Base-by-base conservation (phyloP, 2,329 filamentous ascomycete genomes). In the Sclerotinia subarctica region DNA sequence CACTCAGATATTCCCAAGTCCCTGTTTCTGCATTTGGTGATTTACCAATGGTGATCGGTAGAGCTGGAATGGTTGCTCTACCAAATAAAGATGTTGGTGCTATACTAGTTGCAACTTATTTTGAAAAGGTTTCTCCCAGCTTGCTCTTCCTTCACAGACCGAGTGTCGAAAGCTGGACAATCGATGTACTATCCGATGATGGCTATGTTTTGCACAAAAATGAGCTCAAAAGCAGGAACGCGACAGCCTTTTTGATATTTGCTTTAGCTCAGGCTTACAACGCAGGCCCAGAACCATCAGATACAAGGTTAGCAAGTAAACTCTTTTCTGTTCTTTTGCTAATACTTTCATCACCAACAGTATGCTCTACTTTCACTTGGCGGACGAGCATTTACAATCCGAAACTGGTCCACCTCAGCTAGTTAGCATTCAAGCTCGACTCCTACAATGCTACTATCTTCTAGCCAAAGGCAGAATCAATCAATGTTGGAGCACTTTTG, bases 91-190 rank as follows among this genome's bases (percentile, higher is more conserved):
- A 35, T 13, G 54, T 69, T 19, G 71, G 69, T 15, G 29, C 69
- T 21, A 59, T 26, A 10, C 15, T 76, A 78, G 10, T 88, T 5
- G 78, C 80, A 4, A 78, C 85, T 8, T 88, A 88, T 66, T 88
- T 88, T 70, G 85, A 88, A 53, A 84, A 85, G 62, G 85, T 84
- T 10, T 84, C 86, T 26, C 84, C 85, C 0, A 88, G 86, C 0
- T 86, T 88, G 69, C 81, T 85, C 3, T 85, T 87, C 64, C 72
- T 88, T n/a, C 84, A 88, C 71, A 78, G 83, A 0, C 83, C 83
- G 0, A 83, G 81, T 1, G 81, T 86, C 0, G 81, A 84, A 62
- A 64, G 70, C 0, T 87, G 85, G 84, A 71, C 83, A 4, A 74
- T 78, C n/a, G 80, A 82, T 26, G 80, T 83, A 47, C 83, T 84